A percentile compares a stretch with the other conserved stretches of the same genome.
phyloP scores from a whole-genome alignment of 441 rosid species.

The Codiaeum variegatum region DNA sequence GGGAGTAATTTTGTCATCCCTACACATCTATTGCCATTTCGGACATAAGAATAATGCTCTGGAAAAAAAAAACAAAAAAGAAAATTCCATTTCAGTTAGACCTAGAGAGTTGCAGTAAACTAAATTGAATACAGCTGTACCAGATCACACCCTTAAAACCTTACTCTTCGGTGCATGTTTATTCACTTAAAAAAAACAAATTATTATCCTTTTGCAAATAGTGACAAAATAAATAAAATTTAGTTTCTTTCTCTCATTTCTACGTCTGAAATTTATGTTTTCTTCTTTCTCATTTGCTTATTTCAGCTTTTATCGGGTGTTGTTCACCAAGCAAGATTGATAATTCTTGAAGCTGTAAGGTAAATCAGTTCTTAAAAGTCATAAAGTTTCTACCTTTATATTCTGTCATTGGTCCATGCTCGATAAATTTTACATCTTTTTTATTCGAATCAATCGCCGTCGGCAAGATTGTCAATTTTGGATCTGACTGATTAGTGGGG shows the following conservation, averaged over 20 bases:
- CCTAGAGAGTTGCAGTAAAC: not conserved
- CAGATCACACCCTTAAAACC: not conserved
- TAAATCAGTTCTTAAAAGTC: conserved; percentile 12
- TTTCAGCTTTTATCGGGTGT: conserved; percentile 15
- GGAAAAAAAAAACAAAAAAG: too few species aligned
- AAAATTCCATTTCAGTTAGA: too few species aligned
- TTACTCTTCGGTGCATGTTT: too few species aligned
- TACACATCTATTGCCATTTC: too few species aligned
- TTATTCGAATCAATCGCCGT: not conserved
- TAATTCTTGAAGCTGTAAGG: conserved; percentile 19
- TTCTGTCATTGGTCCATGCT: conserved; percentile 12
- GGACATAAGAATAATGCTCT: too few species aligned
- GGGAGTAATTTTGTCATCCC: too few species aligned
- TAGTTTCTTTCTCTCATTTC: conserved; percentile 18
- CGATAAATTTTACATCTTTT: not conserved
- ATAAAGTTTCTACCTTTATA: conserved; percentile 18
- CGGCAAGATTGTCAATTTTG: conserved; percentile 15
- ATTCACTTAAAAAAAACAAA: too few species aligned
- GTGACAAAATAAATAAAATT: conserved; percentile 27
- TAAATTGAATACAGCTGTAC: not conserved
- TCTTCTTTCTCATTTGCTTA: not conserved
- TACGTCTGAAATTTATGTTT: not conserved
- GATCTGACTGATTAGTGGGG: conserved; percentile 32
- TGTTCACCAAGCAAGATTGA: conserved; percentile 14
- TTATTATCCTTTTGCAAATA: not conserved